These are phyloP conservation scores for Arabidopsis thaliana DNA, from an alignment of 345 rosid genomes.

Conservation along the genomic window DNA sequence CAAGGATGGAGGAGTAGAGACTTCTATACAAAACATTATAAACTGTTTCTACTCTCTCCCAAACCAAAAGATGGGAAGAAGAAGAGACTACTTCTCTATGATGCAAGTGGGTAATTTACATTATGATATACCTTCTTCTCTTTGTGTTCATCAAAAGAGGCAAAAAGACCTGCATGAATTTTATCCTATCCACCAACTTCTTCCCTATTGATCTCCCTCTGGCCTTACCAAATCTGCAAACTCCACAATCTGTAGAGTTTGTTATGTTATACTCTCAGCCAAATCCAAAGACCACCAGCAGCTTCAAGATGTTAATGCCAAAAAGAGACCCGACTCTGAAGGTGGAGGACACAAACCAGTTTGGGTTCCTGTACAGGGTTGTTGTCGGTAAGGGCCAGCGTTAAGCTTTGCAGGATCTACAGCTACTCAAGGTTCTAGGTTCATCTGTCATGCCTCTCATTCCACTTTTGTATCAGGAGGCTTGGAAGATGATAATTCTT, in stretches of 20 bases:
- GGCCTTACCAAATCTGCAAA: conserved; percentile 27
- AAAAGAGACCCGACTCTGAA: conserved; percentile 27
- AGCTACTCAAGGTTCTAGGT: conserved; percentile 54
- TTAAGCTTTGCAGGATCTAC: conserved; percentile 56
- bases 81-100: conserved; percentile 30
- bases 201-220: conserved; percentile 24
- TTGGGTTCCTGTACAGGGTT: conserved; percentile 74
- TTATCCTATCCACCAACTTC: conserved; percentile 21
- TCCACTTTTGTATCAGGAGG: conserved; percentile 71
- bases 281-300: conserved; percentile 25
- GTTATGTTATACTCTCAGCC: conserved; percentile 38
- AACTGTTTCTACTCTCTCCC: conserved; percentile 43
- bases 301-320: conserved; percentile 31
- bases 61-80: conserved; percentile 36
- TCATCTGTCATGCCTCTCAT: conserved; percentile 55
- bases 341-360: conserved; percentile 23
- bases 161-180: conserved; percentile 21
- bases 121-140: conserved; percentile 25
- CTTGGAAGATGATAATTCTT: conserved; percentile 63
- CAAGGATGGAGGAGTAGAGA: conserved; percentile 35
- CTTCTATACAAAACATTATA: conserved; percentile 45
- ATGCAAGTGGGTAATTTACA: conserved; percentile 44
- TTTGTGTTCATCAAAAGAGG: conserved; percentile 11
- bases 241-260: conserved; percentile 37
- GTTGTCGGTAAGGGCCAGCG: conserved; percentile 63